phyloP scores from a whole-genome alignment of 2,329 filamentous ascomycete species.

The Aspergillus sojae region DNA sequence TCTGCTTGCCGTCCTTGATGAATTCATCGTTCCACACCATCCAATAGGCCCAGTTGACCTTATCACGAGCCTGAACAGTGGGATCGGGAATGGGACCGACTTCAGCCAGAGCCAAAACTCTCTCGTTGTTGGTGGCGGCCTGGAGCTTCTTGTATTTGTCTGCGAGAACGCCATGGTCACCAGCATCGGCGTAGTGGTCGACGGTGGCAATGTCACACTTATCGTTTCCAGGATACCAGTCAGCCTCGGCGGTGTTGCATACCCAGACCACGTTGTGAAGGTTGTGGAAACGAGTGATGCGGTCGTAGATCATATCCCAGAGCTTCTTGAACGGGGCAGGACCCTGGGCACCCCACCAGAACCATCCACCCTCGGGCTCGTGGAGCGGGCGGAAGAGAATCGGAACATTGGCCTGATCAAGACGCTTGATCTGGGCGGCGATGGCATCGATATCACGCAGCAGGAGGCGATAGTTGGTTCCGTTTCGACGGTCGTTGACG shows the following conservation, averaged over 20 bases:
- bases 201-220: conserved; percentile 13
- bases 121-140: background rate
- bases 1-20: conserved; percentile 9
- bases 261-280: conserved; percentile 15
- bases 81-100: conserved; percentile 6
- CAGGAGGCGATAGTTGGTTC: conserved; percentile 12
- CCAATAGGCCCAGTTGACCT: conserved; percentile 6
- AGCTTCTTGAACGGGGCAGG: conserved; percentile 11
- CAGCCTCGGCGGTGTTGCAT: conserved; percentile 9
- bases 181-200: conserved; percentile 10
- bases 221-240: conserved; percentile 16
- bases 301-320: conserved; percentile 13
- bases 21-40: conserved; percentile 10
- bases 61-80: background rate
- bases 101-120: conserved; percentile 6
- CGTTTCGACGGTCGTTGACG: conserved; percentile 5
- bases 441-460: conserved; percentile 15
- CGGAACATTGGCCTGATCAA: background rate
- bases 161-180: conserved; percentile 10
- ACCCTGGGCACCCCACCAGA: conserved; percentile 5
- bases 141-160: conserved; percentile 8
- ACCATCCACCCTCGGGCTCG: conserved; percentile 5
- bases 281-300: conserved; percentile 8
- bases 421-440: conserved; percentile 8
- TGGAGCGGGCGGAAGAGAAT: conserved; percentile 13